These are phyloP conservation scores for Rutstroemia sydowiana DNA, from an alignment of 2,329 filamentous ascomycete genomes.

Conservation along the genomic window DNA sequence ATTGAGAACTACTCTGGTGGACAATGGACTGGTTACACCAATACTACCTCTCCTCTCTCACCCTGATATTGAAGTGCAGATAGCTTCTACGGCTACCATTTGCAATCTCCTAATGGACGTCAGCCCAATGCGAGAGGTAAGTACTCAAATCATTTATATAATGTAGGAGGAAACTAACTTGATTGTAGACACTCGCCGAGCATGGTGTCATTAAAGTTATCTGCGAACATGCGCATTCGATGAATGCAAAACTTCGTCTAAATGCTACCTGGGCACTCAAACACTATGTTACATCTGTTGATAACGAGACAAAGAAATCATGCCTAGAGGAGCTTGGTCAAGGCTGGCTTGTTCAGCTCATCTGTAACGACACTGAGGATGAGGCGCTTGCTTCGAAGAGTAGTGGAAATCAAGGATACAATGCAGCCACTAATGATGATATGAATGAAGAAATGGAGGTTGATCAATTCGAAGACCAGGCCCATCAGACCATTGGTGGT, in stretches of 20 bases:
- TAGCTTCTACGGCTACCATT: constrained; percentile 76
- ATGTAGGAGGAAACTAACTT: constrained; percentile 5
- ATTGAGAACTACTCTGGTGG: constrained; percentile 77
- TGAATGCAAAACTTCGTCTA: constrained; percentile 69
- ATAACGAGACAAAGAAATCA: constrained; percentile 64
- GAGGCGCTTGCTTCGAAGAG: constrained; percentile 35
- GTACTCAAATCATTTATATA: constrained; percentile 29
- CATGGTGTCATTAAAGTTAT: constrained; percentile 68
- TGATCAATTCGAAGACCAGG: constrained; percentile 39
- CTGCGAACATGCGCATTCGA: constrained; percentile 77
- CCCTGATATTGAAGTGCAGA: constrained; percentile 68
- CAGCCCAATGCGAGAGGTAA: constrained; percentile 82
- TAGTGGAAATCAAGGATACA: constrained; percentile 14
- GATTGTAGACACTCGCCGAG: constrained; percentile 57
- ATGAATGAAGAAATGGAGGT: constrained; percentile 53
- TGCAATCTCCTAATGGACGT: constrained; percentile 83
- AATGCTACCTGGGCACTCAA: constrained; percentile 93
- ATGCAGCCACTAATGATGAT: constrained; percentile 30
- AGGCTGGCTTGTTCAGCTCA: constrained; percentile 73
- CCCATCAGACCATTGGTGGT: constrained; percentile 18
- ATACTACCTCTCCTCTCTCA: constrained; percentile 70
- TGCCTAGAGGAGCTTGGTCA: constrained; percentile 72
- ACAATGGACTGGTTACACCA: constrained; percentile 73
- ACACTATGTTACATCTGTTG: constrained; percentile 70
- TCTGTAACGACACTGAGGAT: constrained; percentile 57